phyloP scores from a whole-genome alignment of 805 yeast genomes.

The Myxozyma neglecta region DNA sequence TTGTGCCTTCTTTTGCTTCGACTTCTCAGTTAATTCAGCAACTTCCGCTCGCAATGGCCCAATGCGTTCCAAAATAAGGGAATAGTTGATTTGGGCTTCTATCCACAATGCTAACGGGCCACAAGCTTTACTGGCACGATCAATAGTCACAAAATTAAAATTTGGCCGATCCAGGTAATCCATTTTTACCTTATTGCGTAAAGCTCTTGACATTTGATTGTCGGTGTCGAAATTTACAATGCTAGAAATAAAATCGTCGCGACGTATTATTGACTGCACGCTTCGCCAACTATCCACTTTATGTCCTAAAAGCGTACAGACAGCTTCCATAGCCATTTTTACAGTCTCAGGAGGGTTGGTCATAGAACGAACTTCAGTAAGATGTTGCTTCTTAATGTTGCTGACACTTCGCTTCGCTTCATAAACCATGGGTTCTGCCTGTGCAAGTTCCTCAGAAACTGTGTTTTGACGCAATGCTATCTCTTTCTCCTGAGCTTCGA shows the following conservation, averaged over 20 bases:
- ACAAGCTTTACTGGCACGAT: conserved; percentile 91
- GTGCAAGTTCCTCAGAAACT: conserved; percentile 65
- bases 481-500: conserved; percentile 64
- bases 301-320: conserved; percentile 78
- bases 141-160: conserved; percentile 69
- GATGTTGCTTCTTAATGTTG: conserved; percentile 86
- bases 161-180: conserved; percentile 62
- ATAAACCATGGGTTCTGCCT: conserved; percentile 78
- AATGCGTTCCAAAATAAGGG: conserved; percentile 65
- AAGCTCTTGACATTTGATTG: conserved; percentile 51
- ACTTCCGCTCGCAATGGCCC: conserved; percentile 76
- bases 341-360: conserved; percentile 86
- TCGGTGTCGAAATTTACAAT: conserved; percentile 75
- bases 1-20: conserved; percentile 64
- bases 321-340: conserved; percentile 81
- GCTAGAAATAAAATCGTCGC: conserved; percentile 82
- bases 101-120: conserved; percentile 92
- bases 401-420: conserved; percentile 90
- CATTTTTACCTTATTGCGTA: conserved; percentile 58
- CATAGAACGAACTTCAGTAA: conserved; percentile 88
- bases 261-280: conserved; percentile 73
- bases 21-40: conserved; percentile 54
- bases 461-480: conserved; percentile 53
- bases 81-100: conserved; percentile 78
- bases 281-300: conserved; percentile 70